Percentiles rank a stretch among this genome's conserved stretches.
phyloP scores from a whole-genome alignment of 2,329 filamentous ascomycete species.

The Dothideomycetes sp. region DNA sequence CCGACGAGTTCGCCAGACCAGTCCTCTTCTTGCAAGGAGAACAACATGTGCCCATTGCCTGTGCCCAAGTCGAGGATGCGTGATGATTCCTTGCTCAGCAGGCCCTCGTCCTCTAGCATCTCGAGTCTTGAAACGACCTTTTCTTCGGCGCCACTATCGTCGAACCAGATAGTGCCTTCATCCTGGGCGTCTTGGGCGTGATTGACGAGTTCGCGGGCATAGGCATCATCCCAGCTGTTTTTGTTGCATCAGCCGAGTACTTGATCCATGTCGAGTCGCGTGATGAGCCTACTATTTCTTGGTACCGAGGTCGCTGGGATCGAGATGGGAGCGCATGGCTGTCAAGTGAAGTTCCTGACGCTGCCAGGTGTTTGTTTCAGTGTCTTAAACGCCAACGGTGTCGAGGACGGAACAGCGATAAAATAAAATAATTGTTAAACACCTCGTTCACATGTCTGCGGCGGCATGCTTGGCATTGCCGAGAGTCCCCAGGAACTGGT shows the following conservation, averaged over 20 bases:
- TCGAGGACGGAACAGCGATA: too few relatives aligned
- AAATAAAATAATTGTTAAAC: too few relatives aligned
- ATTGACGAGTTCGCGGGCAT: slow-evolving; percentile 62
- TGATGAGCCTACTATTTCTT: slow-evolving; percentile 69
- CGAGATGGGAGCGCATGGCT: slow-evolving; percentile 13
- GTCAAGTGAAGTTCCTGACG: neutral
- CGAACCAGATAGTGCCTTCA: slow-evolving; percentile 92
- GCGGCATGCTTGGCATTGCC: too few relatives aligned
- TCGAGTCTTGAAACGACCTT: slow-evolving; percentile 61
- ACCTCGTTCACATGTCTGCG: too few relatives aligned
- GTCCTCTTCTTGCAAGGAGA: slow-evolving; percentile 59
- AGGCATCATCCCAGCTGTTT: slow-evolving; percentile 50
- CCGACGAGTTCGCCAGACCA: slow-evolving; percentile 68
- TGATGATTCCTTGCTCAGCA: slow-evolving; percentile 38
- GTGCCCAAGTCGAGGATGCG: slow-evolving; percentile 81
- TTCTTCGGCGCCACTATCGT: slow-evolving; percentile 78
- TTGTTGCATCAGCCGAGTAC: slow-evolving; percentile 3
- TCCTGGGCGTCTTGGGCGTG: slow-evolving; percentile 63
- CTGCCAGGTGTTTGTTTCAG: too few relatives aligned
- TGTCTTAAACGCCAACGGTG: too few relatives aligned
- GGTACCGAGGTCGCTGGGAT: slow-evolving; percentile 63
- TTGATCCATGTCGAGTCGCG: slow-evolving; percentile 2
- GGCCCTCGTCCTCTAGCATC: slow-evolving; percentile 42
- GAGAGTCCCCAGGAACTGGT: too few relatives aligned
- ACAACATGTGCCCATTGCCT: slow-evolving; percentile 87